Percentiles rank a stretch among this genome's conserved stretches.
phyloP scores from a whole-genome alignment of 2,329 filamentous ascomycete species.

The Pestalotiopsis sp. region DNA sequence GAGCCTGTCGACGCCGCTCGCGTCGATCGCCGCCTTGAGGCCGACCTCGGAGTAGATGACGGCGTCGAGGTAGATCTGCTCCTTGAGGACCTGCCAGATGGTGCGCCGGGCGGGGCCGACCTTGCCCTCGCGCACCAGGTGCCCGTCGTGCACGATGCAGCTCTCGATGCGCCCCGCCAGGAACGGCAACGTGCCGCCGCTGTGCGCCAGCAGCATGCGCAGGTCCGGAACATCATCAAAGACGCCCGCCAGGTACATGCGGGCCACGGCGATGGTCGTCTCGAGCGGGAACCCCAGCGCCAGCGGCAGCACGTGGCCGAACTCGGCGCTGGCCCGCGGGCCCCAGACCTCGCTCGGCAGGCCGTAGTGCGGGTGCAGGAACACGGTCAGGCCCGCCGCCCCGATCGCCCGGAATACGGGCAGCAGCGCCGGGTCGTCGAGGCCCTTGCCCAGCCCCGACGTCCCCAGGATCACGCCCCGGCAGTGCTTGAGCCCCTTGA shows the following conservation, averaged over 20 bases:
- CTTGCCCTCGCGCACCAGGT: slow-evolving; percentile 67
- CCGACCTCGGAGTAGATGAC: slow-evolving; percentile 81
- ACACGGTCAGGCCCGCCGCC: slow-evolving; percentile 66
- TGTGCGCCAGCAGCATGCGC: slow-evolving; percentile 80
- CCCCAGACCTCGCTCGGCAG: slow-evolving; percentile 81
- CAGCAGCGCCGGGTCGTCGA: slow-evolving; percentile 76
- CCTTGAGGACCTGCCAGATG: slow-evolving; percentile 58
- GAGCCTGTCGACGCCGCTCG: slow-evolving; percentile 67
- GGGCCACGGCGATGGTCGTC: slow-evolving; percentile 84
- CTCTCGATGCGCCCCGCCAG: slow-evolving; percentile 86
- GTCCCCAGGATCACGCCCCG: slow-evolving; percentile 90
- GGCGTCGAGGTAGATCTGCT: slow-evolving; percentile 85
- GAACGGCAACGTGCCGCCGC: slow-evolving; percentile 86
- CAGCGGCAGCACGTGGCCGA: slow-evolving; percentile 85
- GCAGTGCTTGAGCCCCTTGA: slow-evolving; percentile 65
- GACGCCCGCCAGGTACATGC: slow-evolving; percentile 85
- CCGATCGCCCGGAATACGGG: slow-evolving; percentile 73
- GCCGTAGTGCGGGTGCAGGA: slow-evolving; percentile 91
- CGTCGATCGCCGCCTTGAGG: slow-evolving; percentile 69
- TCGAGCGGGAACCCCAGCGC: slow-evolving; percentile 89
- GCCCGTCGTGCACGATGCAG: slow-evolving; percentile 80
- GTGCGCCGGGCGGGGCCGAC: slow-evolving; percentile 48
- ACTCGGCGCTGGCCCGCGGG: slow-evolving; percentile 64
- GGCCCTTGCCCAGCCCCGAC: slow-evolving; percentile 73
- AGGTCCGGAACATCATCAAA: slow-evolving; percentile 75